Conservation (phyloP, 2,329 filamentous ascomycete species). For the Cryphonectria radicalis region DNA sequence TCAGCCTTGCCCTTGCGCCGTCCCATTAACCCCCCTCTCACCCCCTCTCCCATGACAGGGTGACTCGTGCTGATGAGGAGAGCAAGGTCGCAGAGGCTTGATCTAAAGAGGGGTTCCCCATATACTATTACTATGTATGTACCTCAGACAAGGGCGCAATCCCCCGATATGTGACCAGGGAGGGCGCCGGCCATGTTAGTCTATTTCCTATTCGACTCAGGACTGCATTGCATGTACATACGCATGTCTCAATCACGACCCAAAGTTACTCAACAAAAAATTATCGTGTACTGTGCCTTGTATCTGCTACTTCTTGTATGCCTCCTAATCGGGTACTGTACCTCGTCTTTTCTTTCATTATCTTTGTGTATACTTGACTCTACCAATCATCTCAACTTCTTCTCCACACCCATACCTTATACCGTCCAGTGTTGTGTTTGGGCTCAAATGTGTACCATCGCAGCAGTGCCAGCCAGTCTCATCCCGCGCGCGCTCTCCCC, state of each 20-base stretch:
- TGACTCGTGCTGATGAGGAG: background rate
- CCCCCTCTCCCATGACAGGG: background rate
- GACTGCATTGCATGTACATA: constrained; percentile 3
- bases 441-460: background rate
- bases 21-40: background rate
- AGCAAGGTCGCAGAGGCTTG: background rate
- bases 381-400: background rate
- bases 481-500: too few species aligned
- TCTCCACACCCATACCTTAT: background rate
- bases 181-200: background rate
- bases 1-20: background rate
- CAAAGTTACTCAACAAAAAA: background rate
- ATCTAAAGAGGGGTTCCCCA: background rate
- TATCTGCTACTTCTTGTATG: constrained; percentile 6
- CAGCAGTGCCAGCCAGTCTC: background rate
- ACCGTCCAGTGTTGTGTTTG: background rate
- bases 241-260: background rate
- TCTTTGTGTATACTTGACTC: background rate
- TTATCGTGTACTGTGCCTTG: background rate
- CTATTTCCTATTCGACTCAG: background rate
- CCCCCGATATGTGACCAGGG: background rate
- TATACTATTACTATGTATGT: background rate
- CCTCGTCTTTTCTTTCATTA: background rate
- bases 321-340: background rate
- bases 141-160: background rate